Evolutionary conservation across 2,329 filamentous ascomycete species (phyloP).

Genomic region (Huntiella omanensis): DNA sequence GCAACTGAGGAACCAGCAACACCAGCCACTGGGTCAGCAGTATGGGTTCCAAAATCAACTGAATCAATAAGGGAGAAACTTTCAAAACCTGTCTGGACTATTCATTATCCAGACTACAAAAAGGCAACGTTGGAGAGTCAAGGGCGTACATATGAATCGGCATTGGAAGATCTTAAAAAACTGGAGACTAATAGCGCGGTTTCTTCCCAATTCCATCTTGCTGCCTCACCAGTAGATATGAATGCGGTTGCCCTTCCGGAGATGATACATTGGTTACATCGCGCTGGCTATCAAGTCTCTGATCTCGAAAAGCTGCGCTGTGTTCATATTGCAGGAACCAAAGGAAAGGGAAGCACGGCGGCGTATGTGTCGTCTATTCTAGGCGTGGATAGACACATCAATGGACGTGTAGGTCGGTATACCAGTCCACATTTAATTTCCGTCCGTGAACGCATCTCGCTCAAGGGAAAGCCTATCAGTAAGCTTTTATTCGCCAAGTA

Average conservation of each 20-base stretch:
- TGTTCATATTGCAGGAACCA: constrained; percentile 82
- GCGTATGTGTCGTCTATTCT: constrained; percentile 69
- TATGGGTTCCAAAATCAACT: too few relatives aligned
- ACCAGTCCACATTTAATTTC: constrained; percentile 74
- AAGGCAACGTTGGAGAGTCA: not conserved
- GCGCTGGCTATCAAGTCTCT: constrained; percentile 47
- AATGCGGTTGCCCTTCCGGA: constrained; percentile 65
- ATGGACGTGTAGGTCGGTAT: constrained; percentile 47
- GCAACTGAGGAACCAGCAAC: too few relatives aligned
- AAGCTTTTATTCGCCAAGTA: constrained; percentile 52
- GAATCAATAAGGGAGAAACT: too few relatives aligned
- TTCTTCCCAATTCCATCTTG: constrained; percentile 27
- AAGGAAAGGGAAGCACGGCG: constrained; percentile 81
- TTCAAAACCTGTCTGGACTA: too few relatives aligned
- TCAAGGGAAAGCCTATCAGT: constrained; percentile 53
- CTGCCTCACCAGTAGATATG: constrained; percentile 20
- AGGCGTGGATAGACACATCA: constrained; percentile 20
- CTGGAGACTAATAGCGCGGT: constrained; percentile 64
- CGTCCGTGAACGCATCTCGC: constrained; percentile 63
- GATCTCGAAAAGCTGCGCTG: constrained; percentile 27
- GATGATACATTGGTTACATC: constrained; percentile 58
- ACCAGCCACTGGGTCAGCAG: too few relatives aligned
- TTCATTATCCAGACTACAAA: too few relatives aligned
- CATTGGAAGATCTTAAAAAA: constrained; percentile 54
- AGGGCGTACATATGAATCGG: constrained; percentile 33